Evolutionary conservation across 2,329 filamentous ascomycete genomes (phyloP).

Genomic region (Diaporthe nobilis): DNA sequence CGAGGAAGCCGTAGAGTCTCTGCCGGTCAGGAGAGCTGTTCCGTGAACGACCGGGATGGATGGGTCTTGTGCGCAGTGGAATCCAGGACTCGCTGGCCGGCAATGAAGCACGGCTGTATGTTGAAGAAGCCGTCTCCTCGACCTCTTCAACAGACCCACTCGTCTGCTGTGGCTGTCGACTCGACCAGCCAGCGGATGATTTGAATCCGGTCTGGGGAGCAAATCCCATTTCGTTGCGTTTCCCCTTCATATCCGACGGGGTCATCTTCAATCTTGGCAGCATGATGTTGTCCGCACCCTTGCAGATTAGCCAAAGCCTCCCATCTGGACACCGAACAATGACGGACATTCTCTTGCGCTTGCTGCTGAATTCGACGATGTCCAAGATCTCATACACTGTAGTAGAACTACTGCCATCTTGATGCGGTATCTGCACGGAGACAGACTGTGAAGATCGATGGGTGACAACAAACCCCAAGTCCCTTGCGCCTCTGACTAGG

Average conservation of each 20-base stretch:
- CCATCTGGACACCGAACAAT: conserved; percentile 86
- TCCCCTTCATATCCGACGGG: conserved; percentile 75
- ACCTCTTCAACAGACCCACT: background rate
- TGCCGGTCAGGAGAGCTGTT: conserved; percentile 49
- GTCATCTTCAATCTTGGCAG: conserved; percentile 83
- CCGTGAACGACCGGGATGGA: conserved; percentile 50
- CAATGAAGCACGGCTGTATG: background rate
- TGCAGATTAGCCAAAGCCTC: conserved; percentile 86
- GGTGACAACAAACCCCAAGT: conserved; percentile 84
- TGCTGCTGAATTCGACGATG: conserved; percentile 91
- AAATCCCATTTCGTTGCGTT: conserved; percentile 71
- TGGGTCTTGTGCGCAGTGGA: conserved; percentile 57
- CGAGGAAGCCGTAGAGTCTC: conserved; percentile 68
- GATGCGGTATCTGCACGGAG: conserved; percentile 60
- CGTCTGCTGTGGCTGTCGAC: background rate
- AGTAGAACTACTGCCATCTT: conserved; percentile 51
- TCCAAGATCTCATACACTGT: conserved; percentile 84
- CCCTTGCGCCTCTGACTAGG: conserved; percentile 85
- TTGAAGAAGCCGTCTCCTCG: background rate
- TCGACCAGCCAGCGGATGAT: background rate
- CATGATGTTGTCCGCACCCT: conserved; percentile 89
- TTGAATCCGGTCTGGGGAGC: conserved; percentile 58
- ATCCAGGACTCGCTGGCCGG: conserved; percentile 4
- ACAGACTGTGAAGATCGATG: conserved; percentile 81
- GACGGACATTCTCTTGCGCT: conserved; percentile 91